Percentiles rank a stretch among this genome's conserved stretches.
These are phyloP conservation scores for Naganishia antarctica DNA, from an alignment of 768 basidiomycete genomes.

Conservation along the genomic window DNA sequence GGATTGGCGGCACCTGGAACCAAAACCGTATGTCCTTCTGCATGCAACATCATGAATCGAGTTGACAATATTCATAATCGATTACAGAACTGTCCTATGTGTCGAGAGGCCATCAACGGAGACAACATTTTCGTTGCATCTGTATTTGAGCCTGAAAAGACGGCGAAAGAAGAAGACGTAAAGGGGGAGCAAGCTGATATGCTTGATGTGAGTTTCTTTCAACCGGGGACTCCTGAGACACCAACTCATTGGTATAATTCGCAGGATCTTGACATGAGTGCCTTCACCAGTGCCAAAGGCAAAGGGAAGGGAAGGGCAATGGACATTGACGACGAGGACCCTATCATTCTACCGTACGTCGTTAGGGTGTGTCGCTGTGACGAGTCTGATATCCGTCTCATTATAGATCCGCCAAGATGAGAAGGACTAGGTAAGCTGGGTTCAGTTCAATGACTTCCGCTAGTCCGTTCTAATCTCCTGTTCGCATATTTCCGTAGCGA, in stretches of 20 bases:
- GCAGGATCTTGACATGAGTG: constrained; percentile 11
- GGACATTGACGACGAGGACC: constrained; percentile 25
- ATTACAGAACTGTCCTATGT: constrained; percentile 56
- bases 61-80: background rate
- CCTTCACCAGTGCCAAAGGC: constrained; percentile 14
- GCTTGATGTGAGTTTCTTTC: background rate
- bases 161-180: constrained; percentile 7
- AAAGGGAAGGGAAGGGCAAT: constrained; percentile 26
- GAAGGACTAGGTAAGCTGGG: constrained; percentile 32
- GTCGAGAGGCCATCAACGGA: constrained; percentile 56
- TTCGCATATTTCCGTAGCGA: constrained; percentile 57
- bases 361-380: background rate
- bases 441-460: background rate
- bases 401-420: constrained; percentile 60
- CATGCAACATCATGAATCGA: background rate
- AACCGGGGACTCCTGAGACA: background rate
- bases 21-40: constrained; percentile 50
- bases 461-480: background rate
- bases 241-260: constrained; percentile 20
- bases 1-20: constrained; percentile 55
- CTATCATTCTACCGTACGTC: constrained; percentile 10
- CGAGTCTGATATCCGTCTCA: constrained; percentile 56
- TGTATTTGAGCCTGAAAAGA: constrained; percentile 58
- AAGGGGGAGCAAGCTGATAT: constrained; percentile 26
- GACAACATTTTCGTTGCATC: constrained; percentile 56